Evolutionary conservation across 2,329 filamentous ascomycete genomes (phyloP).

Genomic region (Botrytis cinerea): DNA sequence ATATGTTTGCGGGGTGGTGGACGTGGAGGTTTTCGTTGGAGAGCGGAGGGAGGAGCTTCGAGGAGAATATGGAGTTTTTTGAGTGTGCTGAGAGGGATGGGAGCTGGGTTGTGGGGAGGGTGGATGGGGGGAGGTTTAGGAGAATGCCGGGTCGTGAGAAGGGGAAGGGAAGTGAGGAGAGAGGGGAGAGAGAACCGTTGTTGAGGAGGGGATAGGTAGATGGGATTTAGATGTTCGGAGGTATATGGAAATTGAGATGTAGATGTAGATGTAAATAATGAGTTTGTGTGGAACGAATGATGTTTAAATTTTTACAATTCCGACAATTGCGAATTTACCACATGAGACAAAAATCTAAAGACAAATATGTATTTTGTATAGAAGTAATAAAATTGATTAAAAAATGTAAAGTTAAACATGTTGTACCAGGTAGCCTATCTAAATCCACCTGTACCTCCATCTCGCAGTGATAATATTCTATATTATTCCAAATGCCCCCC

Average conservation of each 20-base stretch:
- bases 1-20: constrained; percentile 51
- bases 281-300: neutral
- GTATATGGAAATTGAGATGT: neutral
- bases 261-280: neutral
- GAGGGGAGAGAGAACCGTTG: constrained; percentile 27
- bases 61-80: constrained; percentile 53
- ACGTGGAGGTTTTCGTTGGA: constrained; percentile 58
- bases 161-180: neutral
- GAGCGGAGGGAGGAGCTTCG: constrained; percentile 57
- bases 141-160: constrained; percentile 32
- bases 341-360: too few relatives aligned
- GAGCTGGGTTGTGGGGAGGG: constrained; percentile 55
- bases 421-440: neutral
- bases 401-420: neutral
- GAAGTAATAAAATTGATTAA: neutral
- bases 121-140: constrained; percentile 53
- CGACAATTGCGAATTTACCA: neutral
- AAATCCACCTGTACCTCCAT: neutral
- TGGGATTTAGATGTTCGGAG: neutral
- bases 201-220: constrained; percentile 24
- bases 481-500: neutral
- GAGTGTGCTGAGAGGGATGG: constrained; percentile 50
- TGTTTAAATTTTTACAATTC: neutral
- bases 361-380: neutral
- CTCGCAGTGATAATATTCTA: neutral